phyloP scores from a whole-genome alignment of 345 rosid genomes.

The Eucalyptus pauciflora region DNA sequence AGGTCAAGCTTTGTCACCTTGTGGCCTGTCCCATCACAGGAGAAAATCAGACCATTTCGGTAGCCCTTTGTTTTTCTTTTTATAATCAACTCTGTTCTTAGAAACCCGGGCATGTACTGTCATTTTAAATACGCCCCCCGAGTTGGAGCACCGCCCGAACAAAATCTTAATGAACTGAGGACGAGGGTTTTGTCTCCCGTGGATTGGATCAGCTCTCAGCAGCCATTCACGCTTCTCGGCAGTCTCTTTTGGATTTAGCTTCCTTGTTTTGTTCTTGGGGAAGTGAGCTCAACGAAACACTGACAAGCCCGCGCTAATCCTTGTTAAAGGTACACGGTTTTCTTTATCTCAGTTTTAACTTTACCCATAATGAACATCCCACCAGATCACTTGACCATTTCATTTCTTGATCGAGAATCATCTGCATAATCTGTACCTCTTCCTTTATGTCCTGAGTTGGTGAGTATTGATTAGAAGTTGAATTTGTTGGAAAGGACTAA shows the following conservation, averaged over 20 bases:
- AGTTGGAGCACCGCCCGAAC: too few species aligned
- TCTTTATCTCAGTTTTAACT: background rate
- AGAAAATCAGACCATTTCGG: background rate
- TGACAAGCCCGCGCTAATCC: background rate
- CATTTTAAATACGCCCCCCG: background rate
- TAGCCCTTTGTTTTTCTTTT: background rate
- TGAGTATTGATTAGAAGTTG: background rate
- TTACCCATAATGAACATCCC: background rate
- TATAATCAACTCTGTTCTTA: background rate
- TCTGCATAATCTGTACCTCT: background rate
- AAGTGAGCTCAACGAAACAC: background rate
- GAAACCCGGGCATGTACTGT: background rate
- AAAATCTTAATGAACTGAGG: too few species aligned
- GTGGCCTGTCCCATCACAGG: background rate
- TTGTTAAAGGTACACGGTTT: background rate
- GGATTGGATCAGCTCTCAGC: background rate
- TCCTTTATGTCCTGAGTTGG: background rate
- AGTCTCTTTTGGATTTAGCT: background rate
- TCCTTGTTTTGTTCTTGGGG: background rate
- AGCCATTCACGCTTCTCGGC: background rate
- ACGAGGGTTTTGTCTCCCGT: too few species aligned
- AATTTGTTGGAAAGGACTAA: background rate
- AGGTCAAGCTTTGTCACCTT: background rate
- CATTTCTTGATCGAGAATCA: background rate
- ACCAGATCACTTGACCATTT: background rate